A percentile compares a stretch with the other conserved stretches of the same genome.
Evolutionary conservation across 495 filamentous ascomycete species (phyloP).

Genomic region (Staphylotrichum tortipilum): DNA sequence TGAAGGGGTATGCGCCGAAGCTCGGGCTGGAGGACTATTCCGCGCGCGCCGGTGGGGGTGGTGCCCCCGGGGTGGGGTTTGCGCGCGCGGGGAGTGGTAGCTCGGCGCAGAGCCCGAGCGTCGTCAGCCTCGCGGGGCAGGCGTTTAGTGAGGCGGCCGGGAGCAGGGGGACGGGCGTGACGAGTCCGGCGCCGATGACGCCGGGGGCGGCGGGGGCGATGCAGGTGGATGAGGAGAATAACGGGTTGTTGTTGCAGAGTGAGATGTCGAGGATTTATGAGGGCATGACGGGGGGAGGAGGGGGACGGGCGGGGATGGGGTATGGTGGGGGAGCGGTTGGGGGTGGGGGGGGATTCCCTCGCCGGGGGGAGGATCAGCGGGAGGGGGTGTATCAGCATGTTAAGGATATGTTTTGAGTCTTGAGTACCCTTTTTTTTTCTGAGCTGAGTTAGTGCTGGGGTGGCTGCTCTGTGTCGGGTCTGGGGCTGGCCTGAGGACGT

Average conservation of each 20-base stretch:
- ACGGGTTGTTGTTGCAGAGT: conserved; percentile 34
- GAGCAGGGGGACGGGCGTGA: not conserved
- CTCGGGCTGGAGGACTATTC: conserved; percentile 54
- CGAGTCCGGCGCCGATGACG: not conserved
- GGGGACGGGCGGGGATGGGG: not conserved
- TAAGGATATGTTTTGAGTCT: conserved; percentile 18
- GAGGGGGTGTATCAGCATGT: conserved; percentile 13
- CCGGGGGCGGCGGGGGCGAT: conserved; percentile 6
- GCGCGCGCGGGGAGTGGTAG: not conserved
- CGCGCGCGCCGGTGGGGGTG: not conserved
- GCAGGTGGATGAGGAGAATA: conserved; percentile 19
- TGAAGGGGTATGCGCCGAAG: conserved; percentile 72
- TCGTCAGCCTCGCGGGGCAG: not conserved
- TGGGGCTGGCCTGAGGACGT: not conserved
- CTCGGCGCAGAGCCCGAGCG: not conserved
- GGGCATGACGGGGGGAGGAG: conserved; percentile 3
- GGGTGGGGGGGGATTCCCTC: too few species aligned
- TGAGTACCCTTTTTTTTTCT: too few species aligned
- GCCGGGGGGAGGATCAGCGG: not conserved
- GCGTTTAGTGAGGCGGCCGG: not conserved
- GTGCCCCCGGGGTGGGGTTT: too few species aligned
- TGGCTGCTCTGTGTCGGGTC: too few species aligned
- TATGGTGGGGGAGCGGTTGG: not conserved
- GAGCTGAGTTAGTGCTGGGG: too few species aligned
- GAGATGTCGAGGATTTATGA: conserved; percentile 43